Evolutionary conservation across 257 asterid genomes (phyloP).

Genomic region (Perilla frutescens): DNA sequence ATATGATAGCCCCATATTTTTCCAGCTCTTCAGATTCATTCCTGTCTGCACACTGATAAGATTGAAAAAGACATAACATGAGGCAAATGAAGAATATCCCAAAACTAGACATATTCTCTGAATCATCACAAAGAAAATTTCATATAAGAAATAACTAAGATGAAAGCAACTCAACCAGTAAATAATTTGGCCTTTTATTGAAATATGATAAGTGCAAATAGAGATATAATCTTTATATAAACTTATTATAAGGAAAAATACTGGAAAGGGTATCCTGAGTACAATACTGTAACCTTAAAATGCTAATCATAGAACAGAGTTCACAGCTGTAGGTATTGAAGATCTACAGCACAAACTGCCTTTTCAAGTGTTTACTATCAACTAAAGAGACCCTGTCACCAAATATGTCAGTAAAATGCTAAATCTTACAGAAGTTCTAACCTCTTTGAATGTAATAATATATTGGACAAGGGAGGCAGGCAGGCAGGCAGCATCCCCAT

Average conservation of each 20-base stretch:
- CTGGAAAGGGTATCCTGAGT: background rate
- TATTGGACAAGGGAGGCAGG: background rate
- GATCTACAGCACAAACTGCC: background rate
- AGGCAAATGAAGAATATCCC: slow-evolving; percentile 29
- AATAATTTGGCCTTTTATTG: background rate
- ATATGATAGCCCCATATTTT: slow-evolving; percentile 82
- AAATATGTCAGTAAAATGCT: background rate
- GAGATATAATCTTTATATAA: background rate
- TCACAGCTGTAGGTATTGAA: background rate
- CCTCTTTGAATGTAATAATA: background rate
- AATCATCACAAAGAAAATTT: slow-evolving; percentile 13
- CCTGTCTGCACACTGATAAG: slow-evolving; percentile 49
- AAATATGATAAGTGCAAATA: background rate
- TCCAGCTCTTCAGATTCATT: slow-evolving; percentile 54
- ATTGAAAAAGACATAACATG: slow-evolving; percentile 18
- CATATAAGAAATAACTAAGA: background rate
- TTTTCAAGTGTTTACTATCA: background rate
- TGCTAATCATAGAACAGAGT: background rate
- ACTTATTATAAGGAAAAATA: slow-evolving; percentile 11
- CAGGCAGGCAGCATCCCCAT: background rate
- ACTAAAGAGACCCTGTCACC: slow-evolving; percentile 2
- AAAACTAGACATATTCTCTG: background rate
- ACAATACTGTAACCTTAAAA: slow-evolving; percentile 17
- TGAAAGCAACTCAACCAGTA: slow-evolving; percentile 26
- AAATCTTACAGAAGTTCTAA: background rate